Conservation (phyloP, 2,329 filamentous ascomycete genomes). For the Kalmusia sp. region DNA sequence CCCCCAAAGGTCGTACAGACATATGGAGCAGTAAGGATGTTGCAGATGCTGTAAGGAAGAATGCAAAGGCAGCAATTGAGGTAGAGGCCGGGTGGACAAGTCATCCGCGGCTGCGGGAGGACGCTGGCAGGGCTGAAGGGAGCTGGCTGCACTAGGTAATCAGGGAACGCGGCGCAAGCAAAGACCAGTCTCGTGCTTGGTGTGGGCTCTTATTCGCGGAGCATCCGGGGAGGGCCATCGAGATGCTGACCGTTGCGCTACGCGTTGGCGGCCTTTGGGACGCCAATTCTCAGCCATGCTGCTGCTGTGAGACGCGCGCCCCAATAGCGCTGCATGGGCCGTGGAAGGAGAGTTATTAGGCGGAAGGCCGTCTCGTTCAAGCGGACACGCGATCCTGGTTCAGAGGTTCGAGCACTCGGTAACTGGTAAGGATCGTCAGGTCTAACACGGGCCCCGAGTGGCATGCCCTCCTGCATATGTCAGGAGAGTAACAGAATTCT, state of each 20-base stretch:
- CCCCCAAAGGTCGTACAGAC: slow-evolving; percentile 22
- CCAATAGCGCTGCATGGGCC: slow-evolving; percentile 28
- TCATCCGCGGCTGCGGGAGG: slow-evolving; percentile 20
- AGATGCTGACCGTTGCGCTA: slow-evolving; percentile 36
- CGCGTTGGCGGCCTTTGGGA: slow-evolving; percentile 25
- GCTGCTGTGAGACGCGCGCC: slow-evolving; percentile 28
- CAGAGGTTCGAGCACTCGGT: slow-evolving; percentile 4
- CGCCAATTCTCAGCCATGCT: slow-evolving; percentile 32
- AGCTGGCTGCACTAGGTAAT: slow-evolving; percentile 16
- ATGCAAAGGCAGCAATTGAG: slow-evolving; percentile 14
- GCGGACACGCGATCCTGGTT: slow-evolving; percentile 10
- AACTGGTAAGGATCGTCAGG: slow-evolving; percentile 18
- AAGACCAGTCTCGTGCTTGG: slow-evolving; percentile 21
- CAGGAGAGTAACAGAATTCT: not conserved
- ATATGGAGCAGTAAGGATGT: slow-evolving; percentile 24
- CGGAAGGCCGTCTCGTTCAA: slow-evolving; percentile 22
- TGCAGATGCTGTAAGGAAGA: slow-evolving; percentile 17
- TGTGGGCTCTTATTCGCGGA: slow-evolving; percentile 26
- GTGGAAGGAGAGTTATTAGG: slow-evolving; percentile 23
- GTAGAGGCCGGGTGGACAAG: slow-evolving; percentile 12
- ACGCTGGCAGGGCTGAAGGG: slow-evolving; percentile 38
- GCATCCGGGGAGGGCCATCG: slow-evolving; percentile 5
- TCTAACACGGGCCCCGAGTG: slow-evolving; percentile 11
- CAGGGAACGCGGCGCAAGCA: slow-evolving; percentile 24
- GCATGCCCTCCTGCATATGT: slow-evolving; percentile 1